Conservation (phyloP, 1,284 basidiomycete genomes). For the Somion occarium region DNA sequence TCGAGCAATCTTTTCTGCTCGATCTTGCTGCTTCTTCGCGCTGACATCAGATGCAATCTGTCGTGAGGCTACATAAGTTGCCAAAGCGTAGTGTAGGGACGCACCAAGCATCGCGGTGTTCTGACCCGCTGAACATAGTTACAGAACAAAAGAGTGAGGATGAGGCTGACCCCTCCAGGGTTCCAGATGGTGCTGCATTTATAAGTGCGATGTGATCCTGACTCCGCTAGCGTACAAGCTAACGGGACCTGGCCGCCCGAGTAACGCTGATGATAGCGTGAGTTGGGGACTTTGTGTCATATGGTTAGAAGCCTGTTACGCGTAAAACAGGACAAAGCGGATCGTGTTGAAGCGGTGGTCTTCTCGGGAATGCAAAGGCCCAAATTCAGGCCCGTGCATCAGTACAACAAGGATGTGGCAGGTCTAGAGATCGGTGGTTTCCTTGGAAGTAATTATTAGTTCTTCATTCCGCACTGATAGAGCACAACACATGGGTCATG, state of each 20-base stretch:
- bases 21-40: slow-evolving; percentile 44
- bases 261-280: background rate
- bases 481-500: background rate
- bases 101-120: background rate
- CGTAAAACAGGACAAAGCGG: background rate
- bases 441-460: too few relatives aligned
- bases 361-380: background rate
- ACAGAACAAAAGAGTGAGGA: background rate
- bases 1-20: slow-evolving; percentile 37
- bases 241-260: background rate
- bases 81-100: background rate
- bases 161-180: background rate
- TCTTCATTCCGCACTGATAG: background rate
- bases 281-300: background rate
- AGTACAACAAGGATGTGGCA: background rate
- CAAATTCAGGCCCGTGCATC: background rate
- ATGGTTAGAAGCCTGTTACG: background rate
- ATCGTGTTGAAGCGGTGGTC: background rate
- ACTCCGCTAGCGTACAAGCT: background rate
- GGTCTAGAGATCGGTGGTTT: background rate
- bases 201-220: background rate
- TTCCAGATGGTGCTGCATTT: background rate
- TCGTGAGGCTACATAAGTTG: background rate
- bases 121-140: background rate
- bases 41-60: slow-evolving; percentile 27